Conservation (phyloP, 805 yeast genomes). For the Pichia occidentalis region DNA sequence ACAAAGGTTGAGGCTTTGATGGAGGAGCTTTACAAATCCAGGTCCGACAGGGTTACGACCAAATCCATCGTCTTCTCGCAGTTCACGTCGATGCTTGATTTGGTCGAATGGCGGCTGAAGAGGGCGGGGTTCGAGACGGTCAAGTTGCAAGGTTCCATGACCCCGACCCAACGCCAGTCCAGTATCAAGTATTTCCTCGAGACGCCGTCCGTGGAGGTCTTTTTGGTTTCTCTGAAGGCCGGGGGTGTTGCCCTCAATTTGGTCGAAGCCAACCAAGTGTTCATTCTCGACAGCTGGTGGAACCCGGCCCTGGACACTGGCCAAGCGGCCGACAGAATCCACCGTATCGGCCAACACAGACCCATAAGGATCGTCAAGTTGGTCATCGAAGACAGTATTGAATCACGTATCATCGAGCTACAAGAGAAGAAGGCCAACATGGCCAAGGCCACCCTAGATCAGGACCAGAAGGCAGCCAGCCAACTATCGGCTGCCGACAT, state of each 20-base stretch:
- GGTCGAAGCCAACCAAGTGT: slow-evolving; percentile 96
- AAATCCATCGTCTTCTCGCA: slow-evolving; percentile 97
- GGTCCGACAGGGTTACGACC: slow-evolving; percentile 83
- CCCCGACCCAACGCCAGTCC: slow-evolving; percentile 90
- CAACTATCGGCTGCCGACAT: slow-evolving; percentile 88
- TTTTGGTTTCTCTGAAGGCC: slow-evolving; percentile 90
- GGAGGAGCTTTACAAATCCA: slow-evolving; percentile 80
- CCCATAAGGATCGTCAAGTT: slow-evolving; percentile 91
- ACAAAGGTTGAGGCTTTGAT: slow-evolving; percentile 95
- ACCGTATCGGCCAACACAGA: slow-evolving; percentile 91
- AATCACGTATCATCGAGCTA: slow-evolving; percentile 87
- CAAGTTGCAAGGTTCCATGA: slow-evolving; percentile 93
- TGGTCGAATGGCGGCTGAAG: slow-evolving; percentile 91
- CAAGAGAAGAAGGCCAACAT: slow-evolving; percentile 97
- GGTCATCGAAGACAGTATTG: slow-evolving; percentile 95
- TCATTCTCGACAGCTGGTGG: slow-evolving; percentile 98
- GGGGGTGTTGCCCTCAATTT: slow-evolving; percentile 97
- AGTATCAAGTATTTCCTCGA: slow-evolving; percentile 90
- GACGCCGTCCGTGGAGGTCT: slow-evolving; percentile 86
- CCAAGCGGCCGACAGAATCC: slow-evolving; percentile 96
- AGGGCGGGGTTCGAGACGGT: slow-evolving; percentile 95
- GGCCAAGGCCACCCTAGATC: slow-evolving; percentile 95
- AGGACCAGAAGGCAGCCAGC: slow-evolving; percentile 85
- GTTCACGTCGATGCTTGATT: slow-evolving; percentile 80
- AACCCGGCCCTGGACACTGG: slow-evolving; percentile 95